Percentiles rank a stretch among this genome's conserved stretches.
These are phyloP conservation scores for Ustilago trichophora DNA, from an alignment of 1,284 basidiomycete species.

Conservation along the genomic window DNA sequence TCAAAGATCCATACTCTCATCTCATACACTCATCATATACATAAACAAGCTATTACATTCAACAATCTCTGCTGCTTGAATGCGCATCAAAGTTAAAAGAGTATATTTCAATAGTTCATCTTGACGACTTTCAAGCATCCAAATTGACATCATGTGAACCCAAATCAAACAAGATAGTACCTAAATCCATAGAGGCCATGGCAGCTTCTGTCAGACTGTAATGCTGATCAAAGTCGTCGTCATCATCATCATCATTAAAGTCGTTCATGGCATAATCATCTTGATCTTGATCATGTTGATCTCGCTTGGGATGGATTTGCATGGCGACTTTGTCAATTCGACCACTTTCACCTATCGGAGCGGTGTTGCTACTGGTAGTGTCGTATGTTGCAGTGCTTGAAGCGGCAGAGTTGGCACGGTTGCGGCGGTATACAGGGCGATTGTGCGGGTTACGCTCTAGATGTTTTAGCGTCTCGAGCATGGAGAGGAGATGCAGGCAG, in stretches of 20 bases:
- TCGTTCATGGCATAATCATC: too few relatives aligned
- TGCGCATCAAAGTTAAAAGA: too few relatives aligned
- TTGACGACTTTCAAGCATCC: not conserved
- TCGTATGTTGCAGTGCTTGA: not conserved
- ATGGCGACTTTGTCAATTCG: not conserved
- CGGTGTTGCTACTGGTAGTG: not conserved
- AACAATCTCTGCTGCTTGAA: too few relatives aligned
- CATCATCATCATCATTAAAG: not conserved
- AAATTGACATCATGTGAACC: not conserved
- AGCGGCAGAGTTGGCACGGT: not conserved
- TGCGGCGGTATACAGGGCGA: not conserved
- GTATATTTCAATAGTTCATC: too few relatives aligned
- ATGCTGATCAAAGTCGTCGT: not conserved
- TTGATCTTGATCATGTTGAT: too few relatives aligned
- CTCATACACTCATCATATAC: not conserved
- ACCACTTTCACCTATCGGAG: not conserved
- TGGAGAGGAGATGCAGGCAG: constrained; percentile 13
- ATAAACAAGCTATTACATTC: too few relatives aligned
- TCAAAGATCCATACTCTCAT: too few relatives aligned
- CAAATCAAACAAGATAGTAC: constrained; percentile 2
- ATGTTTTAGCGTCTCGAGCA: constrained; percentile 33
- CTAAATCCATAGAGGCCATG: constrained; percentile 9
- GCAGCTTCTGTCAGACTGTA: constrained; percentile 16
- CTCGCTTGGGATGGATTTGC: not conserved
- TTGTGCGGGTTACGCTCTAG: constrained; percentile 2